Evolutionary conservation across 768 basidiomycete species (phyloP), one percentile per base, ranked within the genome.

Genomic region (Lactifluus volemus): DNA sequence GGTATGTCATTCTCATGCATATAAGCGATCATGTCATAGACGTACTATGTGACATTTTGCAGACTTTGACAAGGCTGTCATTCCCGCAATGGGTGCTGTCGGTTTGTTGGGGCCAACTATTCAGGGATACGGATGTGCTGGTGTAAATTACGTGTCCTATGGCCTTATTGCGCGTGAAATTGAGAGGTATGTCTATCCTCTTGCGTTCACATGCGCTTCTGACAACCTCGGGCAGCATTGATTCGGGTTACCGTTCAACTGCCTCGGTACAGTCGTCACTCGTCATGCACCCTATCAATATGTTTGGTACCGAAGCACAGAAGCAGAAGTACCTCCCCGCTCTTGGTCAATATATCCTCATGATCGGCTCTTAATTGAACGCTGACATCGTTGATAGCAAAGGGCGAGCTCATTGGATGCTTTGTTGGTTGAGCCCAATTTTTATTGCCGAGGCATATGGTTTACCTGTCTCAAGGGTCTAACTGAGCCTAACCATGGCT

Each of bases 401-500:
- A 79, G 66, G 96, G 92, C 52, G 90, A 95, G 68, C 73, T 96
- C 36, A 73, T 94, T 51, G 96, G 96, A 21, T 96, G 93, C 70
- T 98, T 98, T 70, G 95, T 95, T 69, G 61, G 88, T 79, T n/a
- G 17, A 54, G 29, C 44, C 25, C 32, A 42, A 29, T 38, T 53
- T 21, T 45, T 36, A 29, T 53, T 45, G 63, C 19, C 14, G 19
- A 50, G 39, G 48, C 61, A 47, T 12, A 4, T 19, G 41, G 38
- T 41, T 49, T 4, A 59, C 54, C 59, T 47, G 58, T 47, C 36
- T 36, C 39, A 60, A 96, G 94, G 94, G 95, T 32, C 76, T 98
- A 47, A 98, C 96, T 0, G 96, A 98, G 74, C 92, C 96, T 0
- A 93, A 98, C 67, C 93, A 97, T 69, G 96, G 96, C 25, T 98